Base-by-base conservation (phyloP, 2,329 filamentous ascomycete species). In the Ceratocystis albifundus region DNA sequence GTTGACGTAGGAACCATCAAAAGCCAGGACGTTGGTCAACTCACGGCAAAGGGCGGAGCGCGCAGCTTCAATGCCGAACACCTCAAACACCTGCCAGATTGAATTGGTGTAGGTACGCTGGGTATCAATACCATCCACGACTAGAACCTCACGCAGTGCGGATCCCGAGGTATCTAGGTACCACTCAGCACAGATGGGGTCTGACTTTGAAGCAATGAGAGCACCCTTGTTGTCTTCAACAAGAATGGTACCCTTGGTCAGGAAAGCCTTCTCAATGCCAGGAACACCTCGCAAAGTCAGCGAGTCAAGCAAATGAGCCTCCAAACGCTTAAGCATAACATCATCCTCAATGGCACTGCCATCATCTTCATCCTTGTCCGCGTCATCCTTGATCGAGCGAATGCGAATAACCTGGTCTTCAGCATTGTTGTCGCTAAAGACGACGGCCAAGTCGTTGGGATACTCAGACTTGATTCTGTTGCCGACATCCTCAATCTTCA, bases 1-100 rank as follows among this genome's bases (percentile, higher is more conserved):
- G 76, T 99, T 99, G 82, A 99, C 94, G 75, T 99, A 99, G 15
- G 94, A 97, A 83, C 95, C 95, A 74, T 97, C 94, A 74, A 99
- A 99, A 30, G 94, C 92, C 79, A 99, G 78, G 74, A 99, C 94
- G 73, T 90, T 87, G 36, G 88, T 90, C 80, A 99, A 77, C 75
- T 99, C 95, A 69, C 88, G 87, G 71, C 96, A 85, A 67, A 99
- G 81, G 65, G 92, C 89, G 61, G 88, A 85, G 72, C 94, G 88
- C 69, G 91, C 91, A 70, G 91, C 95, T 75, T 99, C 94, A 70
- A 99, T 99, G 74, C 94, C 94, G 69, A 99, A 94, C 8, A 96
- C 90, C 70, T 93, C 88, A 57, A 96, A 88, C 71, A 96, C 86
- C 77, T 99, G 93, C 75, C 93, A 91, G 75, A 99, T 88, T 73